Evolutionary conservation across 495 filamentous ascomycete species (phyloP).

Genomic region (Penicillium flavigenum): DNA sequence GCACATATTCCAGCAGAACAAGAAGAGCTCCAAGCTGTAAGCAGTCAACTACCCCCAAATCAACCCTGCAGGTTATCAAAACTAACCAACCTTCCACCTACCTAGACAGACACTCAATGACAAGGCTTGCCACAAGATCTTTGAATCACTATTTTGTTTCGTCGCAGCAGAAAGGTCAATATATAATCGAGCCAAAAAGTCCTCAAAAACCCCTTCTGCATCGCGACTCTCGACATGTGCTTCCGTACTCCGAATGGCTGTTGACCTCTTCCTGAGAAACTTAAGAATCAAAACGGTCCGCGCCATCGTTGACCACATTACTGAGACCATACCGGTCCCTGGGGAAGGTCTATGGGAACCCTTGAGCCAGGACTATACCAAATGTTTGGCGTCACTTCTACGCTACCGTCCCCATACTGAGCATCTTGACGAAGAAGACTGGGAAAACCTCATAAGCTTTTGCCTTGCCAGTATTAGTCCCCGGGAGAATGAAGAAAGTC

Average conservation of each 20-base stretch:
- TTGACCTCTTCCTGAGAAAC: constrained; percentile 65
- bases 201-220: constrained; percentile 44
- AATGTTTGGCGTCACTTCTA: constrained; percentile 67
- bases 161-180: constrained; percentile 62
- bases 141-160: constrained; percentile 75
- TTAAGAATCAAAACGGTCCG: constrained; percentile 74
- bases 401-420: constrained; percentile 74
- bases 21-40: constrained; percentile 57
- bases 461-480: constrained; percentile 43
- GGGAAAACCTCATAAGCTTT: constrained; percentile 68
- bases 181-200: constrained; percentile 57
- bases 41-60: constrained; percentile 15
- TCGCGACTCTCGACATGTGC: constrained; percentile 67
- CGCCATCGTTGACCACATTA: constrained; percentile 77
- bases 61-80: not conserved
- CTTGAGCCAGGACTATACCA: constrained; percentile 75
- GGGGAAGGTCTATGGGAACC: constrained; percentile 64
- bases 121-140: constrained; percentile 75
- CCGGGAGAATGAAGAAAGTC: constrained; percentile 29
- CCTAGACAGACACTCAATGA: constrained; percentile 59
- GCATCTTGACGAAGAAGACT: constrained; percentile 64
- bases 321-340: constrained; percentile 63
- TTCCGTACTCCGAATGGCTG: constrained; percentile 65
- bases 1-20: constrained; percentile 61
- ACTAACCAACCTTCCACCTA: constrained; percentile 17